Conservation (phyloP, 73 alveolate genomes). For the Paramecium tetraurelia region DNA sequence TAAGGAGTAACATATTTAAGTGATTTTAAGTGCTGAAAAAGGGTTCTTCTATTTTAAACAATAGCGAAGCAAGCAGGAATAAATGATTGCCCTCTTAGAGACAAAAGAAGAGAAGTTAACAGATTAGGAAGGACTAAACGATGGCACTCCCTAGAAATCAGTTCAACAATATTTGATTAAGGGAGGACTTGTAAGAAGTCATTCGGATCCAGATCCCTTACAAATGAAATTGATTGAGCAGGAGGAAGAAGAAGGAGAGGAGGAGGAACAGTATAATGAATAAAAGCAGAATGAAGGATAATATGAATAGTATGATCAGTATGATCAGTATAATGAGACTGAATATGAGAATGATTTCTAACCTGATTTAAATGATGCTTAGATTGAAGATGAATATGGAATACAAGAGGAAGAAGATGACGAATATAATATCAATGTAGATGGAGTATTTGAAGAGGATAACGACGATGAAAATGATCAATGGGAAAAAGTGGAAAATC, state of each 20-base stretch:
- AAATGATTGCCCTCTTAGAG: constrained; percentile 32
- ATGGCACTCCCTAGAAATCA: background rate
- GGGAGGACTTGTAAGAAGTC: constrained; percentile 30
- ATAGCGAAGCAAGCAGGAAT: background rate
- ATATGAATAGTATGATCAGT: background rate
- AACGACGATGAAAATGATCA: constrained; percentile 34
- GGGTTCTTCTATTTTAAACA: background rate
- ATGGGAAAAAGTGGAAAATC: constrained; percentile 31
- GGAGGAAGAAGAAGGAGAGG: background rate
- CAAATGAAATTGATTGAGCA: background rate
- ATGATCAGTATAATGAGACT: background rate
- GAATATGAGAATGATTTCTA: background rate
- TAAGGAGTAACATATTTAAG: background rate
- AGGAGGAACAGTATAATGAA: background rate
- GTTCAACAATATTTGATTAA: background rate
- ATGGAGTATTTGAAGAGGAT: constrained; percentile 35
- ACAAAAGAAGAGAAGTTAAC: background rate
- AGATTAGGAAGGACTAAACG: background rate
- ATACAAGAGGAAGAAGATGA: background rate
- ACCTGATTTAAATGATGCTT: constrained; percentile 1
- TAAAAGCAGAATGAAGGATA: background rate
- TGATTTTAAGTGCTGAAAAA: background rate
- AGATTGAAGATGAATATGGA: background rate
- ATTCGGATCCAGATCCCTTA: constrained; percentile 45
- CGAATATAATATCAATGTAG: constrained; percentile 32